These are phyloP conservation scores for Trichoderma afroharzianum DNA, from an alignment of 2,329 filamentous ascomycete species.

Conservation along the genomic window DNA sequence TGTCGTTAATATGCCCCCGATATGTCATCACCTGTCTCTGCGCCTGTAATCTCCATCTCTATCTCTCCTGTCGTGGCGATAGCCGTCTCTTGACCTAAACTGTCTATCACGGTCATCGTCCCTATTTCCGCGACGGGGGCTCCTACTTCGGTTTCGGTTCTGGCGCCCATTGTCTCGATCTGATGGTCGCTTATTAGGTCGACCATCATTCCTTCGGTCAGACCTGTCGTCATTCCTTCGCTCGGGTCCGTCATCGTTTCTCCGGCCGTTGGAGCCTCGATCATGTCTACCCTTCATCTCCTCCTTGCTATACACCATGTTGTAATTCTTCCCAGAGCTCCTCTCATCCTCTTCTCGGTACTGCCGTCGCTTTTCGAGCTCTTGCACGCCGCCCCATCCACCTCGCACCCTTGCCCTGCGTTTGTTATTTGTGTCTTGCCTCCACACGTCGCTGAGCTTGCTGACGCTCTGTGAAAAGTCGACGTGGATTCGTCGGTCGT, in stretches of 20 bases:
- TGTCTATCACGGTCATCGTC: slow-evolving; percentile 26
- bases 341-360: slow-evolving; percentile 67
- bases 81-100: slow-evolving; percentile 23
- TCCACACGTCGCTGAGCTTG: slow-evolving; percentile 85
- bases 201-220: slow-evolving; percentile 17
- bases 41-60: slow-evolving; percentile 45
- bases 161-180: neutral
- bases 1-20: neutral
- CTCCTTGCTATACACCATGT: slow-evolving; percentile 77
- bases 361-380: slow-evolving; percentile 85
- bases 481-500: slow-evolving; percentile 95
- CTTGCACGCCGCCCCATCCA: slow-evolving; percentile 86
- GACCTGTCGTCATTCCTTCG: slow-evolving; percentile 21
- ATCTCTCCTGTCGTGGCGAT: slow-evolving; percentile 29
- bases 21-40: slow-evolving; percentile 30
- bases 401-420: slow-evolving; percentile 59
- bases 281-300: slow-evolving; percentile 55
- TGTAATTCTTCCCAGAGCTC: slow-evolving; percentile 53
- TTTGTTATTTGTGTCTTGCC: slow-evolving; percentile 79
- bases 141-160: slow-evolving; percentile 43
- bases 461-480: slow-evolving; percentile 96
- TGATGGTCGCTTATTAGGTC: neutral
- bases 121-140: slow-evolving; percentile 32
- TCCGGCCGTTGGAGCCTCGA: slow-evolving; percentile 8
- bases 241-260: slow-evolving; percentile 4